These are phyloP conservation scores for Nakazawaea holstii DNA, from an alignment of 805 yeast species.

Conservation along the genomic window DNA sequence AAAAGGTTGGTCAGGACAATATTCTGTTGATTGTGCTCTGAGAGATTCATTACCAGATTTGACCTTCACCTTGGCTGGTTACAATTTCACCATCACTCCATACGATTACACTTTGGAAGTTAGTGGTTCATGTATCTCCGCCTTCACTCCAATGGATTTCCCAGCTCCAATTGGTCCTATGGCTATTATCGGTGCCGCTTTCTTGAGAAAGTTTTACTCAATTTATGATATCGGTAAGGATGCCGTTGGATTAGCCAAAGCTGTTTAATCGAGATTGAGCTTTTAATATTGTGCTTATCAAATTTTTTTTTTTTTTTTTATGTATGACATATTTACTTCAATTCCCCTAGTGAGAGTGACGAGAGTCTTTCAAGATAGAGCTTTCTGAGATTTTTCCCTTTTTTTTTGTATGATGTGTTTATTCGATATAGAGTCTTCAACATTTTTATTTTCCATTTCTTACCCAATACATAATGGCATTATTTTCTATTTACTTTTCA, in stretches of 20 bases:
- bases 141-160: slow-evolving; percentile 95
- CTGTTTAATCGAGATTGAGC: slow-evolving; percentile 34
- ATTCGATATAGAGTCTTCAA: not conserved
- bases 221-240: slow-evolving; percentile 85
- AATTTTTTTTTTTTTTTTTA: too few species aligned
- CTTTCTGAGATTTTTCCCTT: not conserved
- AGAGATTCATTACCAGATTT: slow-evolving; percentile 87
- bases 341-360: too few species aligned
- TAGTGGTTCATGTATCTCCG: slow-evolving; percentile 92
- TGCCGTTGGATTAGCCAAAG: slow-evolving; percentile 91
- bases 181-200: slow-evolving; percentile 96
- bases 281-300: not conserved
- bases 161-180: slow-evolving; percentile 96
- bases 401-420: not conserved
- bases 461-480: too few species aligned
- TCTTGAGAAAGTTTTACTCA: slow-evolving; percentile 92
- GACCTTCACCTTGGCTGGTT: slow-evolving; percentile 84
- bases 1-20: slow-evolving; percentile 97
- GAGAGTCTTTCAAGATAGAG: too few species aligned
- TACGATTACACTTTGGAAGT: slow-evolving; percentile 93
- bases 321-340: too few species aligned
- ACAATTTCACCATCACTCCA: slow-evolving; percentile 85
- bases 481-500: too few species aligned
- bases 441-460: not conserved
- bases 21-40: slow-evolving; percentile 81